phyloP scores from a whole-genome alignment of 176 grass and related monocot species.

The Tillandsia fasciculata region DNA sequence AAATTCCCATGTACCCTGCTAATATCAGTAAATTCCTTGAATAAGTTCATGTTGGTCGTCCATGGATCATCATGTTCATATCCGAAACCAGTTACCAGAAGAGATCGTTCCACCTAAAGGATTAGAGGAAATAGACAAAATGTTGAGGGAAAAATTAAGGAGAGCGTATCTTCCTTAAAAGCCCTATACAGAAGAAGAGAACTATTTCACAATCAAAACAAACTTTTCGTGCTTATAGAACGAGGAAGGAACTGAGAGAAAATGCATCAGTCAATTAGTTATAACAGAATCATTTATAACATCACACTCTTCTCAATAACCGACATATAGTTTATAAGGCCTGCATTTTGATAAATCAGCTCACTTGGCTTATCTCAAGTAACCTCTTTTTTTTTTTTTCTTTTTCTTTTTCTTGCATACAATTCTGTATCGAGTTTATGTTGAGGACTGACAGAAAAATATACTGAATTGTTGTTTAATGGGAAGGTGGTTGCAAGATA shows the following conservation, averaged over 20 bases:
- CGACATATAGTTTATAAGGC: too few relatives aligned
- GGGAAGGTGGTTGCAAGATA: not conserved
- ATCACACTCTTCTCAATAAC: not conserved
- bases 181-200: not conserved
- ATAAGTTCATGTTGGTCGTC: slow-evolving; percentile 83
- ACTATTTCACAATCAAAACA: too few relatives aligned
- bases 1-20: slow-evolving; percentile 54
- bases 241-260: too few relatives aligned
- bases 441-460: too few relatives aligned
- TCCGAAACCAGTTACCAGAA: slow-evolving; percentile 96
- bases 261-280: too few relatives aligned
- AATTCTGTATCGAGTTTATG: too few relatives aligned
- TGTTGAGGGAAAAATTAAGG: slow-evolving; percentile 8
- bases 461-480: too few relatives aligned
- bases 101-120: slow-evolving; percentile 86
- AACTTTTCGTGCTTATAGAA: too few relatives aligned
- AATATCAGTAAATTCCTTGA: slow-evolving; percentile 96
- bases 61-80: slow-evolving; percentile 98
- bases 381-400: too few relatives aligned
- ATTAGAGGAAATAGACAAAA: slow-evolving; percentile 12
- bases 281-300: not conserved
- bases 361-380: too few relatives aligned
- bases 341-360: too few relatives aligned
- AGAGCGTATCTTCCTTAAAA: not conserved
- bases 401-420: too few relatives aligned